Evolutionary conservation across 2,329 filamentous ascomycete species (phyloP).

Genomic region (Claviceps africana): DNA sequence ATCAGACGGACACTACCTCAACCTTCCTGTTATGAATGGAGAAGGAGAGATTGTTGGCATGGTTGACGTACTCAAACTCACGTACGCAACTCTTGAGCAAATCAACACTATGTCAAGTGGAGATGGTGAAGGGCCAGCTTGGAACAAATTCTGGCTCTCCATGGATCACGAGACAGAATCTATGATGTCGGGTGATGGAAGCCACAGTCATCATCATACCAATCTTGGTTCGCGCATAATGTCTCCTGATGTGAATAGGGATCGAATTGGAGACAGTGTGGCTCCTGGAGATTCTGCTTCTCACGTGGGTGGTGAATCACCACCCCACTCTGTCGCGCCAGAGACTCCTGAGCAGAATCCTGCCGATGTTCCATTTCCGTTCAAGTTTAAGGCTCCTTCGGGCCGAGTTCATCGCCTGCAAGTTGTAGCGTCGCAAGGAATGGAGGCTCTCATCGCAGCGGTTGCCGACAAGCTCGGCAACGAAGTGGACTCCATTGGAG

Average conservation of each 20-base stretch:
- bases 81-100: slow-evolving; percentile 94
- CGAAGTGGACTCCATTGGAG: slow-evolving; percentile 75
- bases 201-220: slow-evolving; percentile 51
- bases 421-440: slow-evolving; percentile 64
- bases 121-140: slow-evolving; percentile 87
- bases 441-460: slow-evolving; percentile 61
- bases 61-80: slow-evolving; percentile 97
- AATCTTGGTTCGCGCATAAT: slow-evolving; percentile 59
- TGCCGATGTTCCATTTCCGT: slow-evolving; percentile 73
- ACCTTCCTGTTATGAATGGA: slow-evolving; percentile 96
- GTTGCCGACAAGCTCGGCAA: slow-evolving; percentile 74
- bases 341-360: slow-evolving; percentile 38
- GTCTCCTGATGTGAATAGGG: slow-evolving; percentile 63
- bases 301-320: slow-evolving; percentile 71
- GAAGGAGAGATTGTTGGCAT: slow-evolving; percentile 95
- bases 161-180: slow-evolving; percentile 92
- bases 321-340: slow-evolving; percentile 49
- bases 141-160: slow-evolving; percentile 99
- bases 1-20: slow-evolving; percentile 91
- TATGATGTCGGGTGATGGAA: slow-evolving; percentile 83
- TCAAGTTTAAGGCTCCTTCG: slow-evolving; percentile 98
- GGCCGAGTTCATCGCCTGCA: slow-evolving; percentile 89
- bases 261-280: slow-evolving; percentile 65
- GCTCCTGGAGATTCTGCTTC: slow-evolving; percentile 91
- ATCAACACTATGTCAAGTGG: slow-evolving; percentile 86